A percentile compares a stretch with the other conserved stretches of the same genome.
phyloP scores from a whole-genome alignment of 2,329 filamentous ascomycete species.

The Curvularia lunata region DNA sequence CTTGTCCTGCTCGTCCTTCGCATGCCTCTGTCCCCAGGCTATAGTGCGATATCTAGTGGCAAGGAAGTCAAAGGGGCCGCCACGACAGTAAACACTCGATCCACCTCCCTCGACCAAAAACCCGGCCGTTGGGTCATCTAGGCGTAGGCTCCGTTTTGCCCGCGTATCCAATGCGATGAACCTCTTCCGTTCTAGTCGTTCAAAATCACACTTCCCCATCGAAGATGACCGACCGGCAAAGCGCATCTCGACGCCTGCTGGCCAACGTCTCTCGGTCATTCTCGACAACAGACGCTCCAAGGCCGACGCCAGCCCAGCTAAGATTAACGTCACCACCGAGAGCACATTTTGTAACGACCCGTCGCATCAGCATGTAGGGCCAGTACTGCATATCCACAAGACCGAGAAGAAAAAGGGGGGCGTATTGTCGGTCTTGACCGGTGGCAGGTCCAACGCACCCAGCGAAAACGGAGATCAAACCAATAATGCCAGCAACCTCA shows the following conservation, averaged over 20 bases:
- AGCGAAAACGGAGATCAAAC: constrained; percentile 38
- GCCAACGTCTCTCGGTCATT: constrained; percentile 51
- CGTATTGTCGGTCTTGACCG: constrained; percentile 27
- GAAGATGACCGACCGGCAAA: constrained; percentile 45
- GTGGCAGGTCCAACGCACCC: constrained; percentile 36
- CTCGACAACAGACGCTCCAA: constrained; percentile 41
- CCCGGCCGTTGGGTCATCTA: not conserved
- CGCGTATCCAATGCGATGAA: constrained; percentile 27
- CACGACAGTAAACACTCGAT: not conserved
- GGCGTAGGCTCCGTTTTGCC: not conserved
- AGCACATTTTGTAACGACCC: constrained; percentile 41
- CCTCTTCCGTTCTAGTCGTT: constrained; percentile 33
- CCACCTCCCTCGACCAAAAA: constrained; percentile 1
- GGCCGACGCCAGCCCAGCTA: constrained; percentile 23
- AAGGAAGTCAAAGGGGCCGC: constrained; percentile 11
- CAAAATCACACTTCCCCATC: constrained; percentile 32
- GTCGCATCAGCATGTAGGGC: constrained; percentile 32
- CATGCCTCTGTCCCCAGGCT: constrained; percentile 8
- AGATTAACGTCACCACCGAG: constrained; percentile 36
- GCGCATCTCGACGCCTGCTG: constrained; percentile 52
- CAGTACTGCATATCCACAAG: constrained; percentile 27
- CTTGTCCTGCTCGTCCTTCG: not conserved
- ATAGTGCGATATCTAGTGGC: constrained; percentile 15
- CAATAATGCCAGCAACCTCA: constrained; percentile 39
- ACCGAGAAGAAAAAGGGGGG: constrained; percentile 26